Conservation (phyloP, 1,139 yeast genomes). For the Nakaseomyces kungkrabaensis region DNA sequence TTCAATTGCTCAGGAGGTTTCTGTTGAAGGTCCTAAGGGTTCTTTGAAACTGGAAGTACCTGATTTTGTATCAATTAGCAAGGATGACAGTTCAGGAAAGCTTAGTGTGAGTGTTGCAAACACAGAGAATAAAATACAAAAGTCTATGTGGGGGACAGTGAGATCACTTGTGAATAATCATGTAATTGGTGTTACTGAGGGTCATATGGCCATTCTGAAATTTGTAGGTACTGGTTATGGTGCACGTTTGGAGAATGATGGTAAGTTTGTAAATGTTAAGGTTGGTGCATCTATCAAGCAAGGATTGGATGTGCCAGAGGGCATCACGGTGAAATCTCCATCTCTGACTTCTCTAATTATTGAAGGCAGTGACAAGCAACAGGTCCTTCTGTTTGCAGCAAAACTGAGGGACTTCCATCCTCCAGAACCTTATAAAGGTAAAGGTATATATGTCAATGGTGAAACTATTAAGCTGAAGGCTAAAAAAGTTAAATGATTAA, state of each 20-base stretch:
- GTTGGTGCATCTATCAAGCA: slow-evolving; percentile 77
- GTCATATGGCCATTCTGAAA: slow-evolving; percentile 77
- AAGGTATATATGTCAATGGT: slow-evolving; percentile 87
- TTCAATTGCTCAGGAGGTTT: slow-evolving; percentile 49
- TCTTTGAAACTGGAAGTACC: slow-evolving; percentile 56
- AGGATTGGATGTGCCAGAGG: slow-evolving; percentile 60
- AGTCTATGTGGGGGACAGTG: slow-evolving; percentile 92
- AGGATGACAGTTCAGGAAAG: slow-evolving; percentile 30
- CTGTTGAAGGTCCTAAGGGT: slow-evolving; percentile 80
- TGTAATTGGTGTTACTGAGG: slow-evolving; percentile 82
- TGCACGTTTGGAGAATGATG: slow-evolving; percentile 53
- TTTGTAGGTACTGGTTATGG: slow-evolving; percentile 98
- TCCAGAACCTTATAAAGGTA: slow-evolving; percentile 98
- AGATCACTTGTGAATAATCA: slow-evolving; percentile 71
- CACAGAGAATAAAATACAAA: slow-evolving; percentile 55
- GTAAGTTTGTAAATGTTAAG: slow-evolving; percentile 57
- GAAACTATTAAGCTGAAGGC: slow-evolving; percentile 87
- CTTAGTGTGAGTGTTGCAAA: slow-evolving; percentile 50
- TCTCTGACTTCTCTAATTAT: slow-evolving; percentile 79
- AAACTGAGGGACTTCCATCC: slow-evolving; percentile 76
- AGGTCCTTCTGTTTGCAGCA: slow-evolving; percentile 83
- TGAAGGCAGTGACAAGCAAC: slow-evolving; percentile 83
- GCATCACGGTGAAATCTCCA: slow-evolving; percentile 66
- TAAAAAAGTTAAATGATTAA: slow-evolving; percentile 68
- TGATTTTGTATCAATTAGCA: slow-evolving; percentile 46